Conservation (phyloP, 2,329 filamentous ascomycete genomes). For the Arthrobotrys pseudoclavata region DNA sequence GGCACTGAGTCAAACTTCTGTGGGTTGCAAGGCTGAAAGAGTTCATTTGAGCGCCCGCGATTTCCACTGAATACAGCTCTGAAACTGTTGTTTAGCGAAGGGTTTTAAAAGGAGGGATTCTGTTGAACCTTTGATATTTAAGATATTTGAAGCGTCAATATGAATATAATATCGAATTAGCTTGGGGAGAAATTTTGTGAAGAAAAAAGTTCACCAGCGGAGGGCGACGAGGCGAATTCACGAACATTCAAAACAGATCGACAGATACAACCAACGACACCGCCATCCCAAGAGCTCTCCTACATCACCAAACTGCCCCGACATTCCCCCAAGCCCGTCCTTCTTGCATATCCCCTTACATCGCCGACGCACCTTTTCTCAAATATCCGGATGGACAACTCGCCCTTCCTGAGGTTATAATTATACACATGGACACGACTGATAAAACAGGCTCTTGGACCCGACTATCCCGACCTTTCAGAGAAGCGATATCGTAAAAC, state of each 20-base stretch:
- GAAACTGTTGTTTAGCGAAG: background rate
- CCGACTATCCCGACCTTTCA: background rate
- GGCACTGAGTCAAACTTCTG: background rate
- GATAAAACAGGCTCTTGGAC: background rate
- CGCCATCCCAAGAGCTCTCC: background rate
- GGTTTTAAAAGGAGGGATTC: background rate
- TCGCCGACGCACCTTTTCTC: conserved; percentile 1
- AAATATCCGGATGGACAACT: background rate
- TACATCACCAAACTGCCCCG: background rate
- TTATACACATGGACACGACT: background rate
- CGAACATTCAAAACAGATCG: too few relatives aligned
- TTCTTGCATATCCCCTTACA: background rate
- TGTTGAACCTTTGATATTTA: too few relatives aligned
- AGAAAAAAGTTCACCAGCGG: too few relatives aligned
- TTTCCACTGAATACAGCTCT: background rate
- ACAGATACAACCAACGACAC: background rate
- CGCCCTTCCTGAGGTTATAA: background rate
- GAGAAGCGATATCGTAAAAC: background rate
- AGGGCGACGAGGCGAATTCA: too few relatives aligned
- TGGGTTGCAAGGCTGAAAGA: background rate
- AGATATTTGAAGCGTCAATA: too few relatives aligned
- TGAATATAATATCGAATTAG: too few relatives aligned
- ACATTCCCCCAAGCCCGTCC: background rate
- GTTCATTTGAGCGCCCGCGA: background rate
- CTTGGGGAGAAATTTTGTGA: too few relatives aligned